Percentiles rank a stretch among this genome's conserved stretches.
phyloP scores from a whole-genome alignment of 2,329 filamentous ascomycete genomes.

The Juglanconis sp. region DNA sequence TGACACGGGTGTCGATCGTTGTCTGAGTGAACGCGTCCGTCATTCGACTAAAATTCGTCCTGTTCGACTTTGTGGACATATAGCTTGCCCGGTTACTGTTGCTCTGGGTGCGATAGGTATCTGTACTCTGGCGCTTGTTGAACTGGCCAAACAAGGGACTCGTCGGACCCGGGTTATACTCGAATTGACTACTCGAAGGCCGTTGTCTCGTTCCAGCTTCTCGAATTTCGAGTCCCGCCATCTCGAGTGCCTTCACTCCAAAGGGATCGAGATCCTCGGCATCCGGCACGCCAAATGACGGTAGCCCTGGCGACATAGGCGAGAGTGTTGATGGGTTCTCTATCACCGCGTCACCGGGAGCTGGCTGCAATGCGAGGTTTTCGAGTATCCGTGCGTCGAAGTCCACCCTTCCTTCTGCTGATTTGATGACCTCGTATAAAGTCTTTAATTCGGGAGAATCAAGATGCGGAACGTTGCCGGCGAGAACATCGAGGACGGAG shows the following conservation, averaged over 20 bases:
- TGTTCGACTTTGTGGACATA: conserved; percentile 66
- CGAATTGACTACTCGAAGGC: conserved; percentile 76
- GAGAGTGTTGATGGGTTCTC: conserved; percentile 37
- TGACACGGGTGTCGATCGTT: conserved; percentile 16
- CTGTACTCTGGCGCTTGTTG: conserved; percentile 62
- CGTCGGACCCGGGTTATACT: conserved; percentile 72
- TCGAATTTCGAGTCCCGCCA: conserved; percentile 82
- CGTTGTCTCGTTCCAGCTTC: conserved; percentile 78
- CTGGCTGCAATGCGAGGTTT: conserved; percentile 59
- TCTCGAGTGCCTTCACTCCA: conserved; percentile 84
- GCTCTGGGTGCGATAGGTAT: conserved; percentile 53
- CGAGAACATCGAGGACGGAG: conserved; percentile 54
- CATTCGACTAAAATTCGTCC: conserved; percentile 65
- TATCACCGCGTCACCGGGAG: conserved; percentile 70
- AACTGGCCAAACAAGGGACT: conserved; percentile 65
- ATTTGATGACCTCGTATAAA: conserved; percentile 79
- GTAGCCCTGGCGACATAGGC: conserved; percentile 32
- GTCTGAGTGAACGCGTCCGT: conserved; percentile 69
- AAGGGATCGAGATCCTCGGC: conserved; percentile 85
- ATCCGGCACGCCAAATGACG: conserved; percentile 74
- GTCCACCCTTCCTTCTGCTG: conserved; percentile 78
- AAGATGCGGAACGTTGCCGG: conserved; percentile 51
- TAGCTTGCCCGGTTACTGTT: conserved; percentile 71
- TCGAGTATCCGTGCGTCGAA: conserved; percentile 68
- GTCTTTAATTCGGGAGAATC: conserved; percentile 53